Base-by-base conservation (phyloP, 768 basidiomycete genomes). In the Floccularia luteovirens region DNA sequence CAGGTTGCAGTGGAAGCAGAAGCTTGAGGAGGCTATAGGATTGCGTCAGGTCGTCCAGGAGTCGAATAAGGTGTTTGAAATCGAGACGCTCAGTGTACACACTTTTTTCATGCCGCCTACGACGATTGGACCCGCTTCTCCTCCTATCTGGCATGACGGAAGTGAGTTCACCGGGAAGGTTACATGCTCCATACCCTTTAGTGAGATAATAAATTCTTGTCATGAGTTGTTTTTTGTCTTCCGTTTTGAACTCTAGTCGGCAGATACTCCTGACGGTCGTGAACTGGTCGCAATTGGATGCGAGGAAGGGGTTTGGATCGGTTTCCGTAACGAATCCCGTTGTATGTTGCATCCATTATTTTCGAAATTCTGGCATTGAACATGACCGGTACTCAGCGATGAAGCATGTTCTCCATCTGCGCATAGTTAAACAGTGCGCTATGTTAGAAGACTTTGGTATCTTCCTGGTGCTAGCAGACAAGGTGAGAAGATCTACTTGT, bases 361-460 rank as follows among this genome's bases (percentile, higher is more conserved):
- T 17, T 6, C 21, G n/a, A 1, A 31, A 14, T 8, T 16, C 16
- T 21, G 13, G 24, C 36, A 17, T 23, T 11, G 12, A n/a, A 11
- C 11, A 16, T 17, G 11, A 12, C 8, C 8, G 19, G n/a, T n/a
- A n/a, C 24, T 13, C 38, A 92, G 90, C 91, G 2, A 75, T 96
- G 67, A 79, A 90, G 22, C 87, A 91, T 28, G 93, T 98, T 16
- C 67, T 97, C 1, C 94, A 97, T 55, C 67, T 97, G 27, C 89
- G 88, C 58, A 77, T 79, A 64, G 92, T 98, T 23, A 90, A 90
- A 2, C 91, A 96, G 51, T 90, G 89, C 58, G 90, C 93, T 1
- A 91, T 97, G 67, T 63, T 97, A 17, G 90, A 94, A 48, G 90
- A 94, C 47, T 96, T 96, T 58, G 89, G 91, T n/a, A 83, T 97